phyloP scores from a whole-genome alignment of 345 rosid genomes.

The Eucalyptus rudis region DNA sequence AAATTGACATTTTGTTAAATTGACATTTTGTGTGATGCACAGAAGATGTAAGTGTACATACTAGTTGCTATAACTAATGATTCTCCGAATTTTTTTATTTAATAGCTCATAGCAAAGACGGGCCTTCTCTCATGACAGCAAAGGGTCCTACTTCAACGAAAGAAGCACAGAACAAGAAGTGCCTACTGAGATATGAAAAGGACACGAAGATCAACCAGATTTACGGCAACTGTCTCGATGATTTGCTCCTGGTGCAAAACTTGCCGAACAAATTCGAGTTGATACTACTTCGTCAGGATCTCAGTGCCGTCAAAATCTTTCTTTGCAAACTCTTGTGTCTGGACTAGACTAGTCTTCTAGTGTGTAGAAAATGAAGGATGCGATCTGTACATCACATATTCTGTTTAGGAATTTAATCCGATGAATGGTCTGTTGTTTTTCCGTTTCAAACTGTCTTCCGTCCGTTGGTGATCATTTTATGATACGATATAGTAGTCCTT shows the following conservation, averaged over 20 bases:
- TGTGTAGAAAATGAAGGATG: neutral
- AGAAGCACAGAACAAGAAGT: no score
- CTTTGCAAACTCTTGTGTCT: neutral
- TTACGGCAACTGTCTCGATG: constrained; percentile 82
- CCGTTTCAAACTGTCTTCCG: neutral
- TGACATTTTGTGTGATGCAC: no score
- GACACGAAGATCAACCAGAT: no score
- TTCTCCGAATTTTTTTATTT: neutral
- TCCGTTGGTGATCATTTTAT: no score
- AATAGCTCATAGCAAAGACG: constrained; percentile 5
- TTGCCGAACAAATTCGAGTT: constrained; percentile 23
- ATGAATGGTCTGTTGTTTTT: no score
- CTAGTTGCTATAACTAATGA: neutral
- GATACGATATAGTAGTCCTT: no score
- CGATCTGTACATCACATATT: neutral
- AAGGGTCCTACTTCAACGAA: neutral
- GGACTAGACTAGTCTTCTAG: neutral
- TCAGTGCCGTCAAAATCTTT: neutral
- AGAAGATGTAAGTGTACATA: neutral
- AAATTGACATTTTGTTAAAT: no score
- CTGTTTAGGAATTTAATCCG: neutral
- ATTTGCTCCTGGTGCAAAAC: constrained; percentile 41
- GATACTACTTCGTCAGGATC: neutral
- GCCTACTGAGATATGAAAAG: no score
- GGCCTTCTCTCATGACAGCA: constrained; percentile 13